These are phyloP conservation scores for Solanum pimpinellifolium DNA, from an alignment of 257 asterid genomes.

Conservation along the genomic window DNA sequence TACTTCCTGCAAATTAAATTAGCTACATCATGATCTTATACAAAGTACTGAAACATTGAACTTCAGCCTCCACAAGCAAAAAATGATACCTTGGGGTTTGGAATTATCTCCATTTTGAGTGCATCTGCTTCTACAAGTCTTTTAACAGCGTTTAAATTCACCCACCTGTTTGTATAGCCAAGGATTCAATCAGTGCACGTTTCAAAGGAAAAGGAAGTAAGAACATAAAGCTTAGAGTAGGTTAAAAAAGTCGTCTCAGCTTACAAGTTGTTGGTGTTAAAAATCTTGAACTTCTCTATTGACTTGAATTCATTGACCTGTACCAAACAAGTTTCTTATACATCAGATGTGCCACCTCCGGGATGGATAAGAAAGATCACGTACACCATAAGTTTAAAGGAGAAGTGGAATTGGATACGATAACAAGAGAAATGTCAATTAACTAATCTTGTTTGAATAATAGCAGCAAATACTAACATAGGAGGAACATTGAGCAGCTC, in stretches of 20 bases:
- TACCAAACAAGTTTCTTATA: constrained; percentile 1
- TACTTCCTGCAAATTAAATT: constrained; percentile 54
- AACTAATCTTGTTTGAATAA: not conserved
- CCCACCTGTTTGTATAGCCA: constrained; percentile 61
- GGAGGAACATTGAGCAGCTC: not conserved
- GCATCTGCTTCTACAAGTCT: constrained; percentile 74
- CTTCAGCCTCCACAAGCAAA: not conserved
- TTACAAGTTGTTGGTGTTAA: constrained; percentile 97
- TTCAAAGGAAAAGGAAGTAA: not conserved
- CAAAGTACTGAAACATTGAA: not conserved
- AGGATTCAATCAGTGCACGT: not conserved
- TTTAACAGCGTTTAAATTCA: constrained; percentile 71
- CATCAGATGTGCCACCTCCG: not conserved
- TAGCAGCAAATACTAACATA: not conserved
- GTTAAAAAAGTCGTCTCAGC: constrained; percentile 5
- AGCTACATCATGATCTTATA: not conserved
- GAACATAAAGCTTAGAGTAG: not conserved
- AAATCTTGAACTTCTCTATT: constrained; percentile 94
- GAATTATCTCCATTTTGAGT: constrained; percentile 93
- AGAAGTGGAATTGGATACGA: not conserved
- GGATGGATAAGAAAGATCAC: not conserved
- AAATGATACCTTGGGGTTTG: constrained; percentile 75
- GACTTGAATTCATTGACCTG: constrained; percentile 95
- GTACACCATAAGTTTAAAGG: not conserved
- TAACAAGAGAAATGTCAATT: not conserved